These are phyloP conservation scores for Geranium incanum DNA, from an alignment of 441 rosid species.

Conservation along the genomic window DNA sequence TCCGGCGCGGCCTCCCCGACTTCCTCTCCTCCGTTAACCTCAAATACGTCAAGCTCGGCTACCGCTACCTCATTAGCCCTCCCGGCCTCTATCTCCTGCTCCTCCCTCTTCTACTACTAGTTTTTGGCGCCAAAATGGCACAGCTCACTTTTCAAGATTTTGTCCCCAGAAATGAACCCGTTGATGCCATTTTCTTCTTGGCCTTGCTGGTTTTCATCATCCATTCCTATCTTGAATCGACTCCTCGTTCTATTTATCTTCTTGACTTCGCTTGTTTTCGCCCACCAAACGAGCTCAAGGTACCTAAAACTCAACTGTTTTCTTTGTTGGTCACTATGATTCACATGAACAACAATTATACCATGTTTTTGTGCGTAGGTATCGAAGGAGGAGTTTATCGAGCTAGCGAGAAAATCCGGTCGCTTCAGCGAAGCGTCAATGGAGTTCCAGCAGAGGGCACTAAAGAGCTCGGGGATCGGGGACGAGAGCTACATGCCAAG, in stretches of 20 bases:
- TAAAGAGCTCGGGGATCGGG: slow-evolving; percentile 57
- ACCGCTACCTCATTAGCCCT: slow-evolving; percentile 40
- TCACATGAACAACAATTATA: neutral
- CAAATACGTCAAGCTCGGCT: slow-evolving; percentile 54
- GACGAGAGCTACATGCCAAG: slow-evolving; percentile 60
- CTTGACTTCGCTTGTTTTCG: slow-evolving; percentile 57
- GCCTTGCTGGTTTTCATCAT: slow-evolving; percentile 25
- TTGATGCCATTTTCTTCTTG: slow-evolving; percentile 17
- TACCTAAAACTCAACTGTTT: slow-evolving; percentile 13
- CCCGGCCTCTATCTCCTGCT: slow-evolving; percentile 26
- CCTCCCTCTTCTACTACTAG: slow-evolving; percentile 26
- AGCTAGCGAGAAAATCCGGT: slow-evolving; percentile 45
- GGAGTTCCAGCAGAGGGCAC: slow-evolving; percentile 35
- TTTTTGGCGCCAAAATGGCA: slow-evolving; percentile 29
- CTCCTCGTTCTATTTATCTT: slow-evolving; percentile 41
- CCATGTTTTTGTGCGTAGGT: slow-evolving; percentile 21
- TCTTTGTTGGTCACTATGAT: too few relatives aligned
- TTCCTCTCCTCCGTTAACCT: slow-evolving; percentile 43
- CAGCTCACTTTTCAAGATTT: slow-evolving; percentile 29
- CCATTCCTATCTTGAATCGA: slow-evolving; percentile 32
- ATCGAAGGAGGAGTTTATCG: slow-evolving; percentile 45
- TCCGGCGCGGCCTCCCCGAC: slow-evolving; percentile 37
- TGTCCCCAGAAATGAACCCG: slow-evolving; percentile 6
- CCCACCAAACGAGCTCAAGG: slow-evolving; percentile 61
- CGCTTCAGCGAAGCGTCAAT: slow-evolving; percentile 42